Base-by-base conservation (phyloP, 1,284 basidiomycete species). In the Fistulina hepatica region DNA sequence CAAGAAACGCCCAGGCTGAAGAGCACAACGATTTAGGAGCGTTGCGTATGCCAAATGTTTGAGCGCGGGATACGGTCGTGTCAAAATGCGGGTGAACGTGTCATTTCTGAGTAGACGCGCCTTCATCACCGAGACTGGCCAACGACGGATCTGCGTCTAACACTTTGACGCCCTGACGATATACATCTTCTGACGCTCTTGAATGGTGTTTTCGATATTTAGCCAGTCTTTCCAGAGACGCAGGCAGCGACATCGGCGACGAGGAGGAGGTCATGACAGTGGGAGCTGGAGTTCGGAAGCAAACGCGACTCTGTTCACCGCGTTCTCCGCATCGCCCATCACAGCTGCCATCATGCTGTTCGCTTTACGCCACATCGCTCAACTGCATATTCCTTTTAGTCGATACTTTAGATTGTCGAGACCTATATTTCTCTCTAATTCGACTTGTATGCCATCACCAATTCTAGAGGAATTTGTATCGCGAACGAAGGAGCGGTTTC, bases 1-100 rank as follows among this genome's bases (percentile, higher is more conserved):
- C 94, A 11, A 93, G 62, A 44, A 91, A 77, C 2, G 80, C 70
- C 89, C 90, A 95, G 47, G 71, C 86, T 91, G 48, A 20, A 23
- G 19, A 17, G 10, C 21, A 32, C 16, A 25, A 11, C 7, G 24
- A 39, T 5, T 12, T 21, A 39, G 31, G 26, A 39, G 31, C 41
- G 36, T 45, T 43, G 44, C 37, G 35, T 42, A 44, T 35, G 25
- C 19, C 16, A 34, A 16, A 24, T 25, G 24, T 25, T 9, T 25
- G 24, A 9, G n/a, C 24, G 24, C 9, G 26, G 34, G 9, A 24
- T 11, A 13, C 19, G 11, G 27, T 5, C n/a, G 39, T 16, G 12
- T 25, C 15, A 8, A 7, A 36, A 34, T 25, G 19, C 24, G 19
- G n/a, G 31, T 26, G 19, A 15, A 23, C 25, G 16, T 16, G n/a